Conservation (phyloP, 2,329 filamentous ascomycete genomes). For the Penicillium digitatum region DNA sequence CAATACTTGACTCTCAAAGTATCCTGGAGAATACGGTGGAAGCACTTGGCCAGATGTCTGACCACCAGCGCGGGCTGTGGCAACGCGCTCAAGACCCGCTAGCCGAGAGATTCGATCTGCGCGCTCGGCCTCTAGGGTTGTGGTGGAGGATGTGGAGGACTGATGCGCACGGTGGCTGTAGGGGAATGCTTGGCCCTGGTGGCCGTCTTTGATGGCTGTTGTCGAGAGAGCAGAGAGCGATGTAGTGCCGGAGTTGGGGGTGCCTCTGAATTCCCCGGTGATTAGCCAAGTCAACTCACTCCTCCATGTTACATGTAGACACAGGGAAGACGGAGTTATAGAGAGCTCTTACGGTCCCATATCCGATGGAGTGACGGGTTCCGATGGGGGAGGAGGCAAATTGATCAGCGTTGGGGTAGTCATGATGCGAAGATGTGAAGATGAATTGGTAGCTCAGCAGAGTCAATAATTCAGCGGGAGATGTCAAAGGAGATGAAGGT, state of each 20-base stretch:
- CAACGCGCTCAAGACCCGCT: conserved; percentile 82
- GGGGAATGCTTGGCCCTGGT: conserved; percentile 72
- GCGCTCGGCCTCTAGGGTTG: conserved; percentile 82
- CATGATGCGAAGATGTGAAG: conserved; percentile 19
- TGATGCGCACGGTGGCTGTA: conserved; percentile 52
- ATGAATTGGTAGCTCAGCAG: background rate
- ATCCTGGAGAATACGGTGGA: conserved; percentile 55
- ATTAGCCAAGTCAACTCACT: conserved; percentile 18
- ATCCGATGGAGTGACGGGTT: conserved; percentile 81
- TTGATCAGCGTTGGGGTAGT: conserved; percentile 70
- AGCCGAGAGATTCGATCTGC: conserved; percentile 93
- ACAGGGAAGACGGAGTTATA: conserved; percentile 5
- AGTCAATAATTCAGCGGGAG: background rate
- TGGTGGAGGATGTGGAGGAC: conserved; percentile 58
- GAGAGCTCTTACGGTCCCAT: conserved; percentile 66
- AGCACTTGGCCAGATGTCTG: conserved; percentile 35
- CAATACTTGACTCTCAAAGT: conserved; percentile 75
- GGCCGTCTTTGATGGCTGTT: conserved; percentile 93
- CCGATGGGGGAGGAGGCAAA: conserved; percentile 74
- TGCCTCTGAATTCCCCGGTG: conserved; percentile 59
- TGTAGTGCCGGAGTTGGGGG: conserved; percentile 86
- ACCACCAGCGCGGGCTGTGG: conserved; percentile 61
- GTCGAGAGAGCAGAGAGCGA: conserved; percentile 89
- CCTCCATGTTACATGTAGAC: conserved; percentile 1
- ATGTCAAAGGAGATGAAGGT: background rate